Percentiles rank a stretch among this genome's conserved stretches.
phyloP scores from a whole-genome alignment of 257 asterid species.

The Nicotiana attenuata region DNA sequence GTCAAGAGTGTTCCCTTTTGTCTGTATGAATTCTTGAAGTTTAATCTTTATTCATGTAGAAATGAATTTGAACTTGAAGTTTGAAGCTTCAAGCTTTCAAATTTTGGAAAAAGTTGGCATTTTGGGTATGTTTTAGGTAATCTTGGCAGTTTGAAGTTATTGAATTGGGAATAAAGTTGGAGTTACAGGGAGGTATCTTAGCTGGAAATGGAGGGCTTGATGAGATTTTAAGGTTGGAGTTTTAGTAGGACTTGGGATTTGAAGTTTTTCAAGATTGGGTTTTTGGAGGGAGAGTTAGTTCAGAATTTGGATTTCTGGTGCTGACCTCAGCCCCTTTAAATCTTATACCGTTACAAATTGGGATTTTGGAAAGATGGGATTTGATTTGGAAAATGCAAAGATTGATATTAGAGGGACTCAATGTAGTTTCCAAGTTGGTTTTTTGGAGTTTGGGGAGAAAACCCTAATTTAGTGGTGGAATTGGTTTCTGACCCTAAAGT shows the following conservation, averaged over 20 bases:
- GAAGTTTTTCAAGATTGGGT: background rate
- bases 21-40: constrained; percentile 26
- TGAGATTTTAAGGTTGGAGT: constrained; percentile 19
- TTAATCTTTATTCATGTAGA: constrained; percentile 27
- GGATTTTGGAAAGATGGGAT: constrained; percentile 35
- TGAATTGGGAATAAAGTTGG: constrained; percentile 20
- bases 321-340: background rate
- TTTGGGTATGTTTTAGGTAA: constrained; percentile 24
- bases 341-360: background rate
- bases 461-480: constrained; percentile 32
- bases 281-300: constrained; percentile 61
- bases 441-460: constrained; percentile 33
- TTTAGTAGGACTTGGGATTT: constrained; percentile 30
- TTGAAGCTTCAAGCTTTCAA: constrained; percentile 37
- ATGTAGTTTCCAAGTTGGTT: constrained; percentile 24
- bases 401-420: constrained; percentile 21
- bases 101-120: constrained; percentile 38
- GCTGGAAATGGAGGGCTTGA: constrained; percentile 24
- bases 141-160: constrained; percentile 15
- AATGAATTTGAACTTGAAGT: constrained; percentile 34
- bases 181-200: constrained; percentile 33
- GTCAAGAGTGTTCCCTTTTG: constrained; percentile 37
- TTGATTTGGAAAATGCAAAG: constrained; percentile 23
- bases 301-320: constrained; percentile 45
- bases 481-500: background rate